Base-by-base conservation (phyloP, 1,284 basidiomycete species). In the Phlebopus sp. region DNA sequence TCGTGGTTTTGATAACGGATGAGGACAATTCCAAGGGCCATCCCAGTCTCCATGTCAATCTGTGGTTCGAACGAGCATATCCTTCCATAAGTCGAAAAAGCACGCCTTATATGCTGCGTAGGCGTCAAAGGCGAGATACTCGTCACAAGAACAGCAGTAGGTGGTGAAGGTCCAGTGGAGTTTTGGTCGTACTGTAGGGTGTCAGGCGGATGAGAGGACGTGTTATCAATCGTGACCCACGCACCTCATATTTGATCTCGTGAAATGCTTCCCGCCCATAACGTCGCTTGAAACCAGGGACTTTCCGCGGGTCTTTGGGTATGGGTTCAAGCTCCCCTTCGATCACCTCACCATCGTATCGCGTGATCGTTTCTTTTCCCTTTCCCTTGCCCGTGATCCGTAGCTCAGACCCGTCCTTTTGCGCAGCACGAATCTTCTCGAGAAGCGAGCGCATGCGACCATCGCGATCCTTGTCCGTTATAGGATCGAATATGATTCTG, bases 1-100 rank as follows among this genome's bases (percentile, higher is more conserved):
- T 81, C 80, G 50, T 80, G 77, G 0, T 72, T 68, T 7, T 61
- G 66, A 63, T 79, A 97, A 53, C 79, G 82, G 58, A 97, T 77
- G 62, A 81, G 84, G 44, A 90, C 83, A 35, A 97, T 82, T 5
- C 94, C 94, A 3, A 97, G 76, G 13, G 87, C 82, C 52, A 82
- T 85, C 11, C 93, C 93, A 17, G 84, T 92, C 44, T 78, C 76
- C 40, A 80, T 78, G 69, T 97, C 90, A 52, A 89, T 80, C 62
- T 94, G 90, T 31, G 86, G 80, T 54, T 94, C 88, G 49, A 90
- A 84, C 10, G 83, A 78, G 9, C 75, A 60, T 57, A 96, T 75
- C 10, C 73, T 64, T 2, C 94, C 95, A 59, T 90, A 78, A 10
- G 71, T 59, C 4, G 75, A 67, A 60, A 97, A 87, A 59, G 88